phyloP scores from a whole-genome alignment of 164 flowering plant genomes.

The Cinnamomum micranthum region DNA sequence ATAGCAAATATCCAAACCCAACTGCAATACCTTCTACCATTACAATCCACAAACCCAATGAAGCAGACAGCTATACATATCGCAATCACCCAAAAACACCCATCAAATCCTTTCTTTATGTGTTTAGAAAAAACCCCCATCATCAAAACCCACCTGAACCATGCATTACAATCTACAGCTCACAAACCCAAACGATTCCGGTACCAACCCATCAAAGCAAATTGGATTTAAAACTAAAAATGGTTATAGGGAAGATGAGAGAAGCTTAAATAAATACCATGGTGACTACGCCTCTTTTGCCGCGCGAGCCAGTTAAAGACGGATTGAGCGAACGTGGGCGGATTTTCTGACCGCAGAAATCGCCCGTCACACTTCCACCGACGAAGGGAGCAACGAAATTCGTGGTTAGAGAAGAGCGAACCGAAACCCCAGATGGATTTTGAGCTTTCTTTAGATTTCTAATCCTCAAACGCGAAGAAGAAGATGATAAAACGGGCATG shows the following conservation, averaged over 20 bases:
- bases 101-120: too few relatives aligned
- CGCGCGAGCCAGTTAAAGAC: slow-evolving; percentile 28
- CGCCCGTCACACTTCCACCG: slow-evolving; percentile 44
- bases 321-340: slow-evolving; percentile 35
- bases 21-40: too few relatives aligned
- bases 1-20: too few relatives aligned
- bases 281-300: slow-evolving; percentile 70
- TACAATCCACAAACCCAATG: too few relatives aligned
- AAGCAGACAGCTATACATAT: too few relatives aligned
- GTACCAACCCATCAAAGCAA: background rate
- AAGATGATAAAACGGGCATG: slow-evolving; percentile 18
- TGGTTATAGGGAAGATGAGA: too few relatives aligned
- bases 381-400: slow-evolving; percentile 37
- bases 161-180: too few relatives aligned
- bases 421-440: slow-evolving; percentile 16
- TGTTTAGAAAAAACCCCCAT: too few relatives aligned
- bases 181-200: too few relatives aligned
- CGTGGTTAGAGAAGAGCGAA: slow-evolving; percentile 38
- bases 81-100: too few relatives aligned
- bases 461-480: slow-evolving; percentile 12
- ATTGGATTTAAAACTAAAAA: background rate
- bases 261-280: slow-evolving; percentile 40
- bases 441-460: slow-evolving; percentile 14
- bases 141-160: background rate
- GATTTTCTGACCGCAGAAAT: slow-evolving; percentile 53